phyloP scores from a whole-genome alignment of 768 basidiomycete species.

The Crepidotus variabilis region DNA sequence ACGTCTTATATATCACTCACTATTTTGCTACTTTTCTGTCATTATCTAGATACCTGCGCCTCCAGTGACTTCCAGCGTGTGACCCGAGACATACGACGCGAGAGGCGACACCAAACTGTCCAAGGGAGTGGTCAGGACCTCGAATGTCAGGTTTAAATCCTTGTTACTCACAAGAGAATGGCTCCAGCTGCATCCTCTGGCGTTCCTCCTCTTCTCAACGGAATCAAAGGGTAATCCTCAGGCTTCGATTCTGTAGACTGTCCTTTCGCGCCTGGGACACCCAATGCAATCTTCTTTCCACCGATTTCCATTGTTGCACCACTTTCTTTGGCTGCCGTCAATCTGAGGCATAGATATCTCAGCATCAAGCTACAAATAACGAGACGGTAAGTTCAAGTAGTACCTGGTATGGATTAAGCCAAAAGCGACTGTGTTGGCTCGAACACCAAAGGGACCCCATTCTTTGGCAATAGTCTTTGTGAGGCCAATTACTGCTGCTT shows the following conservation, averaged over 20 bases:
- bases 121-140: background rate
- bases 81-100: slow-evolving; percentile 77
- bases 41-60: slow-evolving; percentile 62
- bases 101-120: slow-evolving; percentile 74
- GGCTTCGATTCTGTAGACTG: slow-evolving; percentile 25
- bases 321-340: slow-evolving; percentile 77
- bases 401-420: slow-evolving; percentile 77
- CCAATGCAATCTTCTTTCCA: slow-evolving; percentile 81
- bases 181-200: slow-evolving; percentile 76
- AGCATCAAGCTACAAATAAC: background rate
- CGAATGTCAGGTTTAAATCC: background rate
- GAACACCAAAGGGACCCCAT: slow-evolving; percentile 81
- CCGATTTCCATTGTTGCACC: slow-evolving; percentile 75
- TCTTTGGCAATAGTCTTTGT: slow-evolving; percentile 88
- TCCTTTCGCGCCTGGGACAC: slow-evolving; percentile 59
- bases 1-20: too few species aligned
- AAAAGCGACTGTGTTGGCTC: slow-evolving; percentile 78
- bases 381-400: slow-evolving; percentile 11
- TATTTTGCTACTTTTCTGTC: too few species aligned
- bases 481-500: slow-evolving; percentile 72
- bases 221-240: slow-evolving; percentile 41
- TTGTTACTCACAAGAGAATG: slow-evolving; percentile 66
- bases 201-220: slow-evolving; percentile 64
- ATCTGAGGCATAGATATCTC: slow-evolving; percentile 27
- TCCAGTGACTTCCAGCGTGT: slow-evolving; percentile 82